Conservation (phyloP, 192 early-diverging fungal genomes). For the Umbelopsis ramanniana region DNA sequence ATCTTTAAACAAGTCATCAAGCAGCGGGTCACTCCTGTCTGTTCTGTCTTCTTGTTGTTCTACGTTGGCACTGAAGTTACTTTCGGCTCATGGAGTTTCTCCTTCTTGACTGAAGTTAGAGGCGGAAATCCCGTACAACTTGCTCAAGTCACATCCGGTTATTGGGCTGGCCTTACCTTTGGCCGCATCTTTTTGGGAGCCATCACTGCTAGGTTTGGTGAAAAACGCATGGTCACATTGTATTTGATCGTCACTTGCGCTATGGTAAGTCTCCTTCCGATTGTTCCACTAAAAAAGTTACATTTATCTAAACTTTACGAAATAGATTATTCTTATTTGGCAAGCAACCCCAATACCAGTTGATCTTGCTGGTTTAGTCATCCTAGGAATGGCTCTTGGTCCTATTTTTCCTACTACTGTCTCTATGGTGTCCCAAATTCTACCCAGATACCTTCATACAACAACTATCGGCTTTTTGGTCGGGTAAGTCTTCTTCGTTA, state of each 20-base stretch:
- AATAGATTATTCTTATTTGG: conserved; percentile 11
- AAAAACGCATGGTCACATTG: conserved; percentile 33
- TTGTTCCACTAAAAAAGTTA: too few species aligned
- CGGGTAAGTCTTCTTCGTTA: conserved; percentile 15
- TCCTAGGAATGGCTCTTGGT: conserved; percentile 33
- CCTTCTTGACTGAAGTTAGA: conserved; percentile 30
- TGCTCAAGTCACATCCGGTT: conserved; percentile 29
- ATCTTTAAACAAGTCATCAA: conserved; percentile 22
- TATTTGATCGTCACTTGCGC: conserved; percentile 21
- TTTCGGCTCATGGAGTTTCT: conserved; percentile 34
- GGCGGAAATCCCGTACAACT: conserved; percentile 27
- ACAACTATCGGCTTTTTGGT: conserved; percentile 40
- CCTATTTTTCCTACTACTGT: conserved; percentile 36
- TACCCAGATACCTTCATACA: conserved; percentile 30
- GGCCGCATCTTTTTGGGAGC: conserved; percentile 36
- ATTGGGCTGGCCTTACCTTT: conserved; percentile 32
- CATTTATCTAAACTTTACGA: neutral
- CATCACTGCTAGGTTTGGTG: conserved; percentile 29
- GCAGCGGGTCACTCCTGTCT: conserved; percentile 31
- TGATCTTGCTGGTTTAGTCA: conserved; percentile 4
- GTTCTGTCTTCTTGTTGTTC: conserved; percentile 32
- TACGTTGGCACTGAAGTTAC: conserved; percentile 40
- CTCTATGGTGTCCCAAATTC: conserved; percentile 30
- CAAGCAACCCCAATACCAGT: conserved; percentile 4
- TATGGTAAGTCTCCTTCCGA: neutral